Percentiles rank a stretch among this genome's conserved stretches.
Conservation (phyloP, 805 yeast species). For the Lipomyces japonicus region DNA sequence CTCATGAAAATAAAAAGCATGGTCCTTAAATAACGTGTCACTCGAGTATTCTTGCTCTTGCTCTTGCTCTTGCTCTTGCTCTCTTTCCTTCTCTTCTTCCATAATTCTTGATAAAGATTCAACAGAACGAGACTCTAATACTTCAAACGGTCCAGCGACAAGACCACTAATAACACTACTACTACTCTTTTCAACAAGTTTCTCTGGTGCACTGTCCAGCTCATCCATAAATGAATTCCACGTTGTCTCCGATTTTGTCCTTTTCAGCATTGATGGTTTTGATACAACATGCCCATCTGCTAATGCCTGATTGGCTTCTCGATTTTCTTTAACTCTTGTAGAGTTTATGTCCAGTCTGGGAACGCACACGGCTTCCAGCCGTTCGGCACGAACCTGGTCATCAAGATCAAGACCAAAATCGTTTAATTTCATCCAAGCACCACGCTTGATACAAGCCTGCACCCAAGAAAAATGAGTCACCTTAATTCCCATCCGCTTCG, state of each 20-base stretch:
- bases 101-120: no score
- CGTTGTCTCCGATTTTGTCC: constrained; percentile 11
- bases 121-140: no score
- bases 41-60: background rate
- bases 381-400: background rate
- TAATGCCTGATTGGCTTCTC: constrained; percentile 1
- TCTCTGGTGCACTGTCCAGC: background rate
- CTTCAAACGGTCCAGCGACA: no score
- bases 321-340: no score
- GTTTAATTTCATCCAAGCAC: constrained; percentile 16
- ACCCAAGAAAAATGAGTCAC: constrained; percentile 48
- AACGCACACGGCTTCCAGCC: background rate
- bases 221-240: constrained; percentile 23
- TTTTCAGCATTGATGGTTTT: no score
- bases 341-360: no score
- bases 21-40: constrained; percentile 7
- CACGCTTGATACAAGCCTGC: constrained; percentile 38
- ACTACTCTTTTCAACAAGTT: background rate
- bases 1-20: constrained; percentile 9
- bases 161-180: background rate
- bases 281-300: no score
- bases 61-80: background rate
- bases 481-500: constrained; percentile 41
- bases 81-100: no score
- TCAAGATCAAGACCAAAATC: constrained; percentile 35